Evolutionary conservation across 768 basidiomycete genomes (phyloP).

Genomic region (Sarcodon sp.): DNA sequence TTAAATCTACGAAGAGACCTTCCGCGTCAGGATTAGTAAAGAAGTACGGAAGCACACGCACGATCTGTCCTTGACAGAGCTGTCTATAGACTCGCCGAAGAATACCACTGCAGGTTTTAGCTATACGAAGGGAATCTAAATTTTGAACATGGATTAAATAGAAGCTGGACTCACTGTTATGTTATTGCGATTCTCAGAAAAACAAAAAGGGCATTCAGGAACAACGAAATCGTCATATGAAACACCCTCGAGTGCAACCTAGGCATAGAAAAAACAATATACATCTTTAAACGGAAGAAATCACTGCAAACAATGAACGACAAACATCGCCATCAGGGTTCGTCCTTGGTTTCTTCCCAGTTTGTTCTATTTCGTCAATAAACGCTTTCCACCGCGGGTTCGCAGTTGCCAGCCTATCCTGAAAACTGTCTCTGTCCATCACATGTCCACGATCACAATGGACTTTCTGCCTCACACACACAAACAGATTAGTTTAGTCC

Average conservation of each 20-base stretch:
- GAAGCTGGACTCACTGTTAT: constrained; percentile 34
- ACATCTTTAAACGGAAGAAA: not conserved
- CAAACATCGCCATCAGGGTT: constrained; percentile 91
- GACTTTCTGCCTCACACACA: constrained; percentile 36
- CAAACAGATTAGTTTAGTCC: not conserved
- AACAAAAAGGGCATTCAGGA: constrained; percentile 65
- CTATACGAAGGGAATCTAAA: constrained; percentile 19
- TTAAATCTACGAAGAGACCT: constrained; percentile 27
- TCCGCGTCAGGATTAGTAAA: not conserved
- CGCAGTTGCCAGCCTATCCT: constrained; percentile 51
- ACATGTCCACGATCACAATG: constrained; percentile 65
- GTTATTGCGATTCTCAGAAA: constrained; percentile 39
- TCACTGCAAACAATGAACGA: constrained; percentile 4
- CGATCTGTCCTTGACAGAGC: constrained; percentile 57
- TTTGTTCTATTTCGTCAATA: constrained; percentile 47
- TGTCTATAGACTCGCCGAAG: constrained; percentile 81
- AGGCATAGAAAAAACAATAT: not conserved
- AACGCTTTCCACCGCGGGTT: constrained; percentile 77
- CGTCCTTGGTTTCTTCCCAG: constrained; percentile 51
- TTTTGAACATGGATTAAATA: too few species aligned
- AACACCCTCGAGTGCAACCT: constrained; percentile 76
- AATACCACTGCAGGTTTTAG: constrained; percentile 78
- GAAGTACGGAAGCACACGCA: constrained; percentile 21
- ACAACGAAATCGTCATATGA: constrained; percentile 69
- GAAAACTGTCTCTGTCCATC: constrained; percentile 57